A percentile compares a stretch with the other conserved stretches of the same genome.
phyloP scores from a whole-genome alignment of 1,284 basidiomycete species.

The Rhizoctonia solani region DNA sequence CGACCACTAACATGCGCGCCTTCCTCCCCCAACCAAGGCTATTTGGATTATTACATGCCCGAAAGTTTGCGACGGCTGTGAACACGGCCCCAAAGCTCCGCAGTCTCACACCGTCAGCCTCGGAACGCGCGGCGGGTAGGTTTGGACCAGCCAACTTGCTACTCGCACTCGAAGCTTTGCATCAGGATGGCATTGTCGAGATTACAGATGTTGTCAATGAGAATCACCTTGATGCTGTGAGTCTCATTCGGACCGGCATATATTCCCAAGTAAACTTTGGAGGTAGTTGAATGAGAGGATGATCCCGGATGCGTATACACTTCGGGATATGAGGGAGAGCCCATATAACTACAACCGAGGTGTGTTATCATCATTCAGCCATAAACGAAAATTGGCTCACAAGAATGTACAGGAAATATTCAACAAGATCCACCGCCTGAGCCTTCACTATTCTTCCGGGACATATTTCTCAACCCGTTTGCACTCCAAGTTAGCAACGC shows the following conservation, averaged over 20 bases:
- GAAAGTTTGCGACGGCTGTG: too few species aligned
- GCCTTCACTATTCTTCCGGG: slow-evolving; percentile 24
- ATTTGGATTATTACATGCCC: neutral
- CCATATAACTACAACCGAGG: slow-evolving; percentile 31
- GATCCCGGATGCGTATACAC: slow-evolving; percentile 24
- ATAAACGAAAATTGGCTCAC: neutral
- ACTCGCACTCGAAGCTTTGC: slow-evolving; percentile 25
- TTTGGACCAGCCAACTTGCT: slow-evolving; percentile 17
- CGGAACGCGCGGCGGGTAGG: slow-evolving; percentile 15
- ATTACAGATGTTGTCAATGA: slow-evolving; percentile 33
- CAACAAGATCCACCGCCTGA: slow-evolving; percentile 36
- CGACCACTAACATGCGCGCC: neutral
- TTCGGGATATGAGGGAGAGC: slow-evolving; percentile 8
- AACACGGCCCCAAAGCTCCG: neutral
- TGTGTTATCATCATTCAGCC: neutral
- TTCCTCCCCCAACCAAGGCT: neutral
- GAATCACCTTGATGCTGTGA: slow-evolving; percentile 25
- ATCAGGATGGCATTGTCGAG: slow-evolving; percentile 33
- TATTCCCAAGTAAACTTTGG: neutral
- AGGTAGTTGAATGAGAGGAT: slow-evolving; percentile 28
- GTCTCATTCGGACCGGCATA: neutral
- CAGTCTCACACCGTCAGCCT: neutral
- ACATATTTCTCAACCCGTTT: slow-evolving; percentile 34
- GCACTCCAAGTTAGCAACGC: slow-evolving; percentile 32
- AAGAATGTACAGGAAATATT: slow-evolving; percentile 23